A percentile compares a stretch with the other conserved stretches of the same genome.
Evolutionary conservation across 352 stramenopile genomes (phyloP).

Genomic region (Phytophthora pluvialis): DNA sequence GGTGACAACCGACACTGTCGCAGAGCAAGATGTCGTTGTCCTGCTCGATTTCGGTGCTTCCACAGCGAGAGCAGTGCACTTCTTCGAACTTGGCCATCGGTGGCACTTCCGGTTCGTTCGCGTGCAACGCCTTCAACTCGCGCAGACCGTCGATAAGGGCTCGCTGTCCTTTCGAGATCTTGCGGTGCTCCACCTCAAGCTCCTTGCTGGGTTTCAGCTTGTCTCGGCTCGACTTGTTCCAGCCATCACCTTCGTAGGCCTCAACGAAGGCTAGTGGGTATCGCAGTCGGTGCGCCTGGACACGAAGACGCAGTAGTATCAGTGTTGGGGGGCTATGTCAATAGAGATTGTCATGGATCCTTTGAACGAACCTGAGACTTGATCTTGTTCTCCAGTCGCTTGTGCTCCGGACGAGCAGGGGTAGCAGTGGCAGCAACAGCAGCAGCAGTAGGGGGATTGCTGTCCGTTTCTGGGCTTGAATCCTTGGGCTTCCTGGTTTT

Average conservation of each 20-base stretch:
- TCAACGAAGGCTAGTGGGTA: conserved; percentile 85
- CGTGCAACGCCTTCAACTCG: conserved; percentile 49
- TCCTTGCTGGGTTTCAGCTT: conserved; percentile 86
- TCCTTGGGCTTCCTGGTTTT: conserved; percentile 39
- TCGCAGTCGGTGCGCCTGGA: conserved; percentile 56
- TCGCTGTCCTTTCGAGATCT: conserved; percentile 65
- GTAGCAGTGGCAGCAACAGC: background rate
- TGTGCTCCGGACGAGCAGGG: conserved; percentile 36
- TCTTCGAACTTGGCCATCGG: conserved; percentile 52
- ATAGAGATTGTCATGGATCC: background rate
- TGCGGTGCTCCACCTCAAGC: conserved; percentile 52
- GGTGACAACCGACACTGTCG: conserved; percentile 73
- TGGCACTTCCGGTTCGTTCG: conserved; percentile 58
- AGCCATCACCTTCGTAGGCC: conserved; percentile 85
- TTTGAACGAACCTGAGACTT: conserved; percentile 43
- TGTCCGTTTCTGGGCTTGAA: conserved; percentile 12
- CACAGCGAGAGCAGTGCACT: conserved; percentile 83
- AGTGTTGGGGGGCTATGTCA: conserved; percentile 1
- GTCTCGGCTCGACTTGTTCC: conserved; percentile 73
- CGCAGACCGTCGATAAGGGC: conserved; percentile 52
- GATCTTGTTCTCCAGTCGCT: conserved; percentile 44
- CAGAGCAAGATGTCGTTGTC: conserved; percentile 90
- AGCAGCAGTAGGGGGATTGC: conserved; percentile 2
- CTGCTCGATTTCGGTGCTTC: conserved; percentile 59
- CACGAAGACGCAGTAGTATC: conserved; percentile 2